A percentile compares a stretch with the other conserved stretches of the same genome.
phyloP scores from a whole-genome alignment of 768 basidiomycete genomes.

The Mycena polygramma region DNA sequence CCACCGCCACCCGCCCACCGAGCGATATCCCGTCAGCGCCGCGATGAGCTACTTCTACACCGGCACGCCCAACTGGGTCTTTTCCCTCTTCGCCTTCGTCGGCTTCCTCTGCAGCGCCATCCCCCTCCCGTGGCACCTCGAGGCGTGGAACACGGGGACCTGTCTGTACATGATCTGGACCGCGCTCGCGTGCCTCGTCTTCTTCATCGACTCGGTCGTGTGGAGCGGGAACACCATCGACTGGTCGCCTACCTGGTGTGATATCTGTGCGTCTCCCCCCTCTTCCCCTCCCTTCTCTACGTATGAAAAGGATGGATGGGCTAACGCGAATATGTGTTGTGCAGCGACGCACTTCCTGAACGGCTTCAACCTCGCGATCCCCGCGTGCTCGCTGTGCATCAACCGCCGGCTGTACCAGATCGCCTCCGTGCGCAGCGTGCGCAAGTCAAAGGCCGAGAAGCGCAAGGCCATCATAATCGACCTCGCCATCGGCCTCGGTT shows the following conservation, averaged over 20 bases:
- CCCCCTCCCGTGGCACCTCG: conserved; percentile 78
- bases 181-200: conserved; percentile 66
- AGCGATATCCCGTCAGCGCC: background rate
- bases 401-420: conserved; percentile 66
- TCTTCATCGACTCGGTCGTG: conserved; percentile 75
- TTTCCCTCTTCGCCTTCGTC: conserved; percentile 65
- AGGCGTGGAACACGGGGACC: conserved; percentile 76
- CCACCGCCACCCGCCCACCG: conserved; percentile 41
- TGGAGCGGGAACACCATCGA: conserved; percentile 45
- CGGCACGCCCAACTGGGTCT: conserved; percentile 57
- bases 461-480: conserved; percentile 65
- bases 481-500: conserved; percentile 63
- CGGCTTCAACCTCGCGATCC: conserved; percentile 60
- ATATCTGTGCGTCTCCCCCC: conserved; percentile 57
- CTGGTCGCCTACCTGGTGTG: conserved; percentile 74
- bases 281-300: no score
- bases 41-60: conserved; percentile 36
- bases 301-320: no score
- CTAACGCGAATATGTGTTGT: no score
- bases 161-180: conserved; percentile 81
- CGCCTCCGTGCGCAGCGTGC: conserved; percentile 52
- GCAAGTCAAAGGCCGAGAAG: conserved; percentile 62
- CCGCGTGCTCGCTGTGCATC: conserved; percentile 58
- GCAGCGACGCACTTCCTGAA: conserved; percentile 61
- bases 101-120: conserved; percentile 70